A percentile compares a stretch with the other conserved stretches of the same genome.
These are phyloP conservation scores for Trifolium pratense DNA, from an alignment of 306 rosid species.

Conservation along the genomic window DNA sequence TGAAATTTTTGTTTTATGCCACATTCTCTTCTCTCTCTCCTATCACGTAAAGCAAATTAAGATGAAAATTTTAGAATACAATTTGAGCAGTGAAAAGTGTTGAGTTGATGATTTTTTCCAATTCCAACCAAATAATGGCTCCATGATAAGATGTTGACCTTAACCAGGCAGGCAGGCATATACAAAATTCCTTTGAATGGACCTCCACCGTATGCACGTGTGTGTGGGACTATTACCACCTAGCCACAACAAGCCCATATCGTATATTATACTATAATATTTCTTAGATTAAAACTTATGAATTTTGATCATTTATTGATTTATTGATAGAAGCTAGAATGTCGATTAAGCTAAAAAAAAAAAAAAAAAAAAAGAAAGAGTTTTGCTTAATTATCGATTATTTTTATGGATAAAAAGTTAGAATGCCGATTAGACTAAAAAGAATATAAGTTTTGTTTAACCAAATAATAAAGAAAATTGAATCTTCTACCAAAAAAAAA, in stretches of 20 bases:
- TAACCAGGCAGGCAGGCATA: constrained; percentile 47
- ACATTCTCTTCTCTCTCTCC: constrained; percentile 30
- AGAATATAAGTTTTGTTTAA: too few species aligned
- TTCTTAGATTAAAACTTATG: too few species aligned
- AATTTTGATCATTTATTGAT: too few species aligned
- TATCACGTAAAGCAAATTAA: constrained; percentile 35
- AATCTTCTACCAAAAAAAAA: too few species aligned
- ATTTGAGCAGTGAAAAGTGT: constrained; percentile 47
- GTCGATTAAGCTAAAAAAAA: too few species aligned
- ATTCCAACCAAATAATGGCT: constrained; percentile 65
- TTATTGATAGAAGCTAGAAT: too few species aligned
- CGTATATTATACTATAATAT: not conserved
- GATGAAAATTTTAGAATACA: constrained; percentile 31
- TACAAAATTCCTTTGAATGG: constrained; percentile 77
- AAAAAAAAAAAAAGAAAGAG: too few species aligned
- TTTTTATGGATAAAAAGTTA: too few species aligned
- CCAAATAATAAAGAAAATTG: too few species aligned
- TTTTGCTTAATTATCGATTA: too few species aligned
- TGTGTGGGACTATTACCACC: constrained; percentile 67
- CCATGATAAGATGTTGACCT: constrained; percentile 83
- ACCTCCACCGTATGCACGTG: constrained; percentile 74
- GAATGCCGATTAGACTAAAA: too few species aligned
- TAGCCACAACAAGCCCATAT: not conserved
- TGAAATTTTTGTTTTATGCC: constrained; percentile 63
- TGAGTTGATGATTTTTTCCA: constrained; percentile 52